These are phyloP conservation scores for Exophiala sp. DNA, from an alignment of 2,329 filamentous ascomycete species.

Conservation along the genomic window DNA sequence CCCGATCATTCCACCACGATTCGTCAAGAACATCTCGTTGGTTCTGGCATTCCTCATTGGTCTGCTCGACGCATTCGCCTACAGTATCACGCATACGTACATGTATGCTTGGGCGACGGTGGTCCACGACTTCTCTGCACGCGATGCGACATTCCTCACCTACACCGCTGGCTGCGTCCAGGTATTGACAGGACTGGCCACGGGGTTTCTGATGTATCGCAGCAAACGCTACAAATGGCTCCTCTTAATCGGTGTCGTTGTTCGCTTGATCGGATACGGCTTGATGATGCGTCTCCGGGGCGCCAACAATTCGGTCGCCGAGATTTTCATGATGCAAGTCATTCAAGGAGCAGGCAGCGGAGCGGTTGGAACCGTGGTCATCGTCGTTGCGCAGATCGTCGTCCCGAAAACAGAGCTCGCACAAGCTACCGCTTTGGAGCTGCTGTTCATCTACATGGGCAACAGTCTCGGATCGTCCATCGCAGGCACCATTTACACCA, in stretches of 20 bases:
- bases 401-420: conserved; percentile 45
- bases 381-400: conserved; percentile 44
- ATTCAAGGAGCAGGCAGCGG: conserved; percentile 47
- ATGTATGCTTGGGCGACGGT: conserved; percentile 46
- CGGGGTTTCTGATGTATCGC: conserved; percentile 41
- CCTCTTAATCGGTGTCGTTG: conserved; percentile 36
- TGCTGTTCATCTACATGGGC: conserved; percentile 41
- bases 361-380: conserved; percentile 40
- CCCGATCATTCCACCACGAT: conserved; percentile 44
- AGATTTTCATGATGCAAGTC: conserved; percentile 46
- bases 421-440: conserved; percentile 44
- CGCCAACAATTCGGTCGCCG: conserved; percentile 39
- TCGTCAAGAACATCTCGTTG: conserved; percentile 43
- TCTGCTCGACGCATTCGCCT: conserved; percentile 42
- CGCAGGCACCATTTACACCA: conserved; percentile 48
- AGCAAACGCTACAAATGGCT: conserved; percentile 46
- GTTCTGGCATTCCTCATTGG: conserved; percentile 39
- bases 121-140: conserved; percentile 38
- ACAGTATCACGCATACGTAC: conserved; percentile 44
- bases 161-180: conserved; percentile 40
- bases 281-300: conserved; percentile 48
- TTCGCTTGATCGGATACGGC: conserved; percentile 47
- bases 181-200: conserved; percentile 38
- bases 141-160: conserved; percentile 42
- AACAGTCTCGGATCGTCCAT: conserved; percentile 37